Conservation (phyloP, 1,284 basidiomycete species). For the Tilletia caries region DNA sequence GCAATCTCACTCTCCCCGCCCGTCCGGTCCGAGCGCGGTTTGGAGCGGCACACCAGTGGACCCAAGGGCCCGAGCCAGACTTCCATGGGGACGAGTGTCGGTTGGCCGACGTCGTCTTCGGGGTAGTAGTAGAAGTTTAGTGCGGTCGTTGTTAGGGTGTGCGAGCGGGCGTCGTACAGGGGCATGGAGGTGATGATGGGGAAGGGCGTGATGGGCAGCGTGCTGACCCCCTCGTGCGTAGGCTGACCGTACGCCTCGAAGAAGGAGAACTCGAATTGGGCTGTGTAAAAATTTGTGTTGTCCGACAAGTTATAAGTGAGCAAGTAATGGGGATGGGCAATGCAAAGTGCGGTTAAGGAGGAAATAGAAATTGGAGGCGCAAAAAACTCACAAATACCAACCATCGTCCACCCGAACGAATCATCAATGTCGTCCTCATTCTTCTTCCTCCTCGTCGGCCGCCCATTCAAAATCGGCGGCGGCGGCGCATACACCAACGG, state of each 20-base stretch:
- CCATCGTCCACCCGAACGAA: conserved; percentile 91
- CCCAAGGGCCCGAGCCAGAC: conserved; percentile 85
- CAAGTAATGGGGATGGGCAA: neutral
- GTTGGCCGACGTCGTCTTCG: conserved; percentile 56
- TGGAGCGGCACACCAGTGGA: conserved; percentile 59
- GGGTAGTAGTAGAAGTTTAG: conserved; percentile 67
- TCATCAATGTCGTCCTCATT: conserved; percentile 85
- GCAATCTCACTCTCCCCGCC: conserved; percentile 29
- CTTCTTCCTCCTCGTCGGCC: conserved; percentile 64
- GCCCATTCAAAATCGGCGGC: neutral
- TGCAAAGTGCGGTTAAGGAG: too few relatives aligned
- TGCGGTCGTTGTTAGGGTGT: conserved; percentile 75
- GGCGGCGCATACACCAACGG: conserved; percentile 32
- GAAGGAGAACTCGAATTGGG: conserved; percentile 89
- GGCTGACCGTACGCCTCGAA: conserved; percentile 80
- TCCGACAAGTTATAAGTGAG: conserved; percentile 36
- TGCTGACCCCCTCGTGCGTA: conserved; percentile 65
- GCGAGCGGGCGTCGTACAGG: conserved; percentile 67
- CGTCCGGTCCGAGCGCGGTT: conserved; percentile 9
- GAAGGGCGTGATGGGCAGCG: conserved; percentile 68
- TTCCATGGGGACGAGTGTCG: conserved; percentile 63
- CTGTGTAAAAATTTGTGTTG: conserved; percentile 57
- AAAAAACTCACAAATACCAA: conserved; percentile 82
- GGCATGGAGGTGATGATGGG: conserved; percentile 80
- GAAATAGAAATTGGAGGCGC: too few relatives aligned